Base-by-base conservation (phyloP, 176 grass and related monocot species). In the Avena sativa region DNA sequence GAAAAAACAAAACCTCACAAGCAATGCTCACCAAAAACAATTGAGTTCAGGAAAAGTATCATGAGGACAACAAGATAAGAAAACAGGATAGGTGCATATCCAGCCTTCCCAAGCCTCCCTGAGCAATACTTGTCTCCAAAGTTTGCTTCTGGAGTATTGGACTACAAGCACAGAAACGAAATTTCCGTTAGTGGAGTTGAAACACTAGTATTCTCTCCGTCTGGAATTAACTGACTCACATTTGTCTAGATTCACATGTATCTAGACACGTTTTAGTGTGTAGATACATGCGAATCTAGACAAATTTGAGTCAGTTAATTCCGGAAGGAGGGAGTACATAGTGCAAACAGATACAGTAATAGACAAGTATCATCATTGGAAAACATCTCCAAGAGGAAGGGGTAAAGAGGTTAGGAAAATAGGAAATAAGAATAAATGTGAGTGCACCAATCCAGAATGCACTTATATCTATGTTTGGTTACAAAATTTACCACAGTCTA, bases 71-170 rank as follows among this genome's bases (percentile, higher is more conserved):
- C 58, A 66, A 96, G 59, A 51, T 88, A 74, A 46, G 70, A 71
- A 79, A 98, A 82, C 78, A 98, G 84, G 71, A 98, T 85, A 81
- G 94, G 92, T 28, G 97, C 94, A 85, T 94, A 94, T 93, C 93
- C 97, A 90, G 92, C 83, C 75, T 89, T 92, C 55, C 60, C 71
- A 4, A 90, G 85, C 65, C 53, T 94, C 66, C 87, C 94, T 83
- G 86, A 63, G 85, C 70, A 96, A 60, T 91, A 90, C 71, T 91
- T 98, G 23, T 92, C 92, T 90, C 92, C 86, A 79, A 91, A 92
- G 79, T 85, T 98, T 86, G 84, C 72, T 88, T 98, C 96, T 80
- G 87, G 86, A 75, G 97, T 89, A 93, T 94, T 98, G 43, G 88
- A 91, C 97, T 98, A 92, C 71, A 94, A 62, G 83, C 16, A 81